Percentiles rank a stretch among this genome's conserved stretches.
Conservation (phyloP, 345 rosid genomes). For the Moringa oleifera region DNA sequence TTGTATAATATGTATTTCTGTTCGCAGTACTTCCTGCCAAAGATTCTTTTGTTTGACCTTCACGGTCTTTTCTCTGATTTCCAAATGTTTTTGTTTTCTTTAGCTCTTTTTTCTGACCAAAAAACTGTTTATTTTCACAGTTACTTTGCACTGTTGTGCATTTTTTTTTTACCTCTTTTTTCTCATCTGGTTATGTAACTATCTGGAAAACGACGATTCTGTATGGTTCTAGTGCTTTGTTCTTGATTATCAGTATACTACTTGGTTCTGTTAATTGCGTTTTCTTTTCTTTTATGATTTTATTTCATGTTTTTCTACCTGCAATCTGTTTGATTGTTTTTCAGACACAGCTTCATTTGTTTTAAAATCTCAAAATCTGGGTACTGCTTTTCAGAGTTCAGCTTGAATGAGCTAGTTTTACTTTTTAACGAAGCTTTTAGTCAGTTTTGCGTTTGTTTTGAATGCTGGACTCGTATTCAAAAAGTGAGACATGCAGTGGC, state of each 20-base stretch:
- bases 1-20: neutral
- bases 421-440: neutral
- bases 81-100: slow-evolving; percentile 8
- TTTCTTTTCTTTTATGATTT: neutral
- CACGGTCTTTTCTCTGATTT: neutral
- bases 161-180: slow-evolving; percentile 5
- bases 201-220: neutral
- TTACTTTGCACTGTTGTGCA: no score
- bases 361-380: neutral
- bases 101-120: neutral
- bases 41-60: neutral
- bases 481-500: slow-evolving; percentile 1
- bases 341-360: neutral
- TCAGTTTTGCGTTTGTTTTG: slow-evolving; percentile 9
- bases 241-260: neutral
- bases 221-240: no score
- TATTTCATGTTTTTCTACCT: neutral
- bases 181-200: neutral
- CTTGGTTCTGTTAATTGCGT: neutral
- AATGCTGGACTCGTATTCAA: slow-evolving; percentile 8
- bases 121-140: no score
- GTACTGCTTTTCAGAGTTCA: neutral
- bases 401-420: neutral
- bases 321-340: no score
- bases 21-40: neutral